Evolutionary conservation across 306 rosid genomes (phyloP).

Genomic region (Begonia fuchsioides): DNA sequence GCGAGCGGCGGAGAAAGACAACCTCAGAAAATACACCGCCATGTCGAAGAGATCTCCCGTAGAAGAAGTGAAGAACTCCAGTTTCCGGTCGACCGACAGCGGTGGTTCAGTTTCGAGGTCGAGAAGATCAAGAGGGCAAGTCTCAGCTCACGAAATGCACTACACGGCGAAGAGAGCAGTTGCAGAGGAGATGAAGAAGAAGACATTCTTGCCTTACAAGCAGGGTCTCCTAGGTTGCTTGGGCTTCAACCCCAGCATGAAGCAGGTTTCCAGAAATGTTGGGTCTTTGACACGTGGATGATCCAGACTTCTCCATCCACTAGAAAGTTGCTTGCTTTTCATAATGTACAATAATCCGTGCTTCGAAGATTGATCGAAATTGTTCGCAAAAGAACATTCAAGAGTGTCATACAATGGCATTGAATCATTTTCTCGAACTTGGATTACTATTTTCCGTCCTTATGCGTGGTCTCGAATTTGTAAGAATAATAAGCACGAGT

Average conservation of each 20-base stretch:
- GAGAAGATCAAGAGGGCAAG: not conserved
- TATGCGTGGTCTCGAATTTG: too few species aligned
- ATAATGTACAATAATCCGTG: too few species aligned
- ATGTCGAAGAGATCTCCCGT: constrained; percentile 22
- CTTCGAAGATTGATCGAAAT: too few species aligned
- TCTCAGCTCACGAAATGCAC: constrained; percentile 10
- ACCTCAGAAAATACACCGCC: constrained; percentile 18
- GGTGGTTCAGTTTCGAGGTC: not conserved
- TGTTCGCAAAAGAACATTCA: too few species aligned
- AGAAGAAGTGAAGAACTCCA: constrained; percentile 20
- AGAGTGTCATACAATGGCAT: too few species aligned
- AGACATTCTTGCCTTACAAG: constrained; percentile 11
- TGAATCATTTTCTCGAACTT: too few species aligned
- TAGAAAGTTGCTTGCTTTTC: too few species aligned
- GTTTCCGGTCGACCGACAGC: constrained; percentile 7
- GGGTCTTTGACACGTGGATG: constrained; percentile 12
- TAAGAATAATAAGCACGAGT: too few species aligned
- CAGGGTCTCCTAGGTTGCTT: constrained; percentile 15
- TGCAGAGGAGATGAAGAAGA: constrained; percentile 18
- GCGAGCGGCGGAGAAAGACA: constrained; percentile 26
- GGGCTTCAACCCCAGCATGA: constrained; percentile 10
- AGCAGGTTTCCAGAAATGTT: constrained; percentile 5
- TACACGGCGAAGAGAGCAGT: constrained; percentile 14
- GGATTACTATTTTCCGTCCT: too few species aligned
- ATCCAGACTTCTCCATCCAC: not conserved